These are phyloP conservation scores for Ambrosiella cleistominuta DNA, from an alignment of 2,329 filamentous ascomycete species.

Conservation along the genomic window DNA sequence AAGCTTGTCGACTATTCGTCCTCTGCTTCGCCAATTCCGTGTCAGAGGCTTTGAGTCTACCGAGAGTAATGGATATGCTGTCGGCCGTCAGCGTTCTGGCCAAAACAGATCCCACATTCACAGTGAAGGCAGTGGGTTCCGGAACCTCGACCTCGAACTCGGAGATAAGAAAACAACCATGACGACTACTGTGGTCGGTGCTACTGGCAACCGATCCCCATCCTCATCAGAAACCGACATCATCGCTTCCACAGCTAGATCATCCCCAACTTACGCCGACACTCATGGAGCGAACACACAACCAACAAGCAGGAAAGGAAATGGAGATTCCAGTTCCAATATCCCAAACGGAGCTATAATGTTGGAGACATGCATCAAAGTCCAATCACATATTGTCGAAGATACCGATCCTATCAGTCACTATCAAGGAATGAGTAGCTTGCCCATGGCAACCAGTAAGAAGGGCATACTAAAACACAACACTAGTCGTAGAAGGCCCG, in stretches of 20 bases:
- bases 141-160: conserved; percentile 8
- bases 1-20: conserved; percentile 36
- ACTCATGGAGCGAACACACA: neutral
- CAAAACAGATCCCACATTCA: conserved; percentile 16
- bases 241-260: neutral
- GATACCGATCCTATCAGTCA: neutral
- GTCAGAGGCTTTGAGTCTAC: conserved; percentile 27
- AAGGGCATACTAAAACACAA: neutral
- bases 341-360: neutral
- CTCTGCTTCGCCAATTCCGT: conserved; percentile 31
- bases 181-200: conserved; percentile 6
- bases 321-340: neutral
- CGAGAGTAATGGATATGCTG: conserved; percentile 5
- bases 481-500: neutral
- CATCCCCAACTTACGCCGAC: neutral
- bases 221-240: conserved; percentile 9
- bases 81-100: conserved; percentile 16
- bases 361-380: conserved; percentile 5
- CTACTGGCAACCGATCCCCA: conserved; percentile 7
- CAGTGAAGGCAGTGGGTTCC: conserved; percentile 2
- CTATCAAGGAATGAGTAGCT: neutral
- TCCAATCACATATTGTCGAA: conserved; percentile 4
- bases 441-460: neutral
- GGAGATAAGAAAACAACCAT: conserved; percentile 8
- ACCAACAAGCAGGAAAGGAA: neutral